Evolutionary conservation across 164 flowering plant genomes (phyloP).

Genomic region (Kingdonia uniflora): DNA sequence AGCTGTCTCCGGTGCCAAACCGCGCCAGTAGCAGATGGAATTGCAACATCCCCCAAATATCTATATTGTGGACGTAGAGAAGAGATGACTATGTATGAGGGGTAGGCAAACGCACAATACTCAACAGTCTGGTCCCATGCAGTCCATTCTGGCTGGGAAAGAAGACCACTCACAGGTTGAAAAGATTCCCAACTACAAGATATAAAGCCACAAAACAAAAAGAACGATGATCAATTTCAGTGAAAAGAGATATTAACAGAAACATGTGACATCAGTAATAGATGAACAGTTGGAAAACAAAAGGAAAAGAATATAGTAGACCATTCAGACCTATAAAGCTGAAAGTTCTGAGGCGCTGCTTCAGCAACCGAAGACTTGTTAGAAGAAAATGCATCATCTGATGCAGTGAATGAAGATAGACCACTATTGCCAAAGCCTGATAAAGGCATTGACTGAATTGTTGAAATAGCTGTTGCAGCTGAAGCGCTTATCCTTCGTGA

Average conservation of each 20-base stretch:
- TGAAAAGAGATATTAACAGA: not conserved
- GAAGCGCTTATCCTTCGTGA: conserved; percentile 77
- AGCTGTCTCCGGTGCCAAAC: conserved; percentile 99
- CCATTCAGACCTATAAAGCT: conserved; percentile 63
- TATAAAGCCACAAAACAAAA: conserved; percentile 11
- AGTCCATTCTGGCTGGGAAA: conserved; percentile 99
- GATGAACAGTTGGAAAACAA: not conserved
- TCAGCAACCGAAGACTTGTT: conserved; percentile 46
- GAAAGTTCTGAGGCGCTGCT: conserved; percentile 78
- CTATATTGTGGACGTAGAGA: conserved; percentile 94
- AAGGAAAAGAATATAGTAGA: conserved; percentile 2
- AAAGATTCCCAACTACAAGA: conserved; percentile 92
- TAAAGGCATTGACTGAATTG: conserved; percentile 85
- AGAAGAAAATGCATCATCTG: conserved; percentile 68
- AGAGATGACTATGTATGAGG: conserved; percentile 77
- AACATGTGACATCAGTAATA: not conserved
- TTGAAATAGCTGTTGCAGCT: conserved; percentile 87
- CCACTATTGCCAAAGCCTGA: conserved; percentile 78
- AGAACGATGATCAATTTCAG: not conserved
- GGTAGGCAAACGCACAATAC: conserved; percentile 98
- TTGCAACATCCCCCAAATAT: conserved; percentile 97
- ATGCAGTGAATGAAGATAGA: conserved; percentile 53
- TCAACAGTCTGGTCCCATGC: conserved; percentile 99
- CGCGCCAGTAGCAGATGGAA: conserved; percentile 84
- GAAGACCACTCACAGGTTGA: conserved; percentile 88